Percentiles rank a stretch among this genome's conserved stretches.
These are phyloP conservation scores for Pseudoturritis turrita DNA, from an alignment of 345 rosid species.

Conservation along the genomic window DNA sequence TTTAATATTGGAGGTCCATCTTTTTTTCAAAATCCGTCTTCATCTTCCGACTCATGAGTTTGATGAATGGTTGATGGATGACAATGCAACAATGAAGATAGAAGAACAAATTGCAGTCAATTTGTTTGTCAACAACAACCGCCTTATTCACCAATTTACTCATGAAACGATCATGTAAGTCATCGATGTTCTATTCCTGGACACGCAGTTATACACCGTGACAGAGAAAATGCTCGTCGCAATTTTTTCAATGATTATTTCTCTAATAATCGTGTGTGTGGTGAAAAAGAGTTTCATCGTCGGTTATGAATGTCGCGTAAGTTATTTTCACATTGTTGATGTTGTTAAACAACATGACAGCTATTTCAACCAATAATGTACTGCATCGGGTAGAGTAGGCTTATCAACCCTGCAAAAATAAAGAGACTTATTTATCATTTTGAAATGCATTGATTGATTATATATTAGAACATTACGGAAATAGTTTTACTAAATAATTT, in stretches of 20 bases:
- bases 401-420: too few species aligned
- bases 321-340: not conserved
- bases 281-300: not conserved
- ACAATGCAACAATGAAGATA: not conserved
- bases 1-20: not conserved
- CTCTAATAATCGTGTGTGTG: not conserved
- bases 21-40: not conserved
- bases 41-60: not conserved
- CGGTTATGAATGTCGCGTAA: not conserved
- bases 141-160: not conserved
- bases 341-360: not conserved
- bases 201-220: too few species aligned
- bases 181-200: not conserved
- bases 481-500: too few species aligned
- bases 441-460: too few species aligned
- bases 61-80: not conserved
- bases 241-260: not conserved
- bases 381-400: too few species aligned
- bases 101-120: not conserved
- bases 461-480: too few species aligned
- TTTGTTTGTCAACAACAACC: not conserved
- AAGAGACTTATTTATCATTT: too few species aligned
- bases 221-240: not conserved
- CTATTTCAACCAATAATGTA: too few species aligned
- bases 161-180: not conserved